phyloP scores from a whole-genome alignment of 2,329 filamentous ascomycete genomes.

The Beauveria pseudobassiana region DNA sequence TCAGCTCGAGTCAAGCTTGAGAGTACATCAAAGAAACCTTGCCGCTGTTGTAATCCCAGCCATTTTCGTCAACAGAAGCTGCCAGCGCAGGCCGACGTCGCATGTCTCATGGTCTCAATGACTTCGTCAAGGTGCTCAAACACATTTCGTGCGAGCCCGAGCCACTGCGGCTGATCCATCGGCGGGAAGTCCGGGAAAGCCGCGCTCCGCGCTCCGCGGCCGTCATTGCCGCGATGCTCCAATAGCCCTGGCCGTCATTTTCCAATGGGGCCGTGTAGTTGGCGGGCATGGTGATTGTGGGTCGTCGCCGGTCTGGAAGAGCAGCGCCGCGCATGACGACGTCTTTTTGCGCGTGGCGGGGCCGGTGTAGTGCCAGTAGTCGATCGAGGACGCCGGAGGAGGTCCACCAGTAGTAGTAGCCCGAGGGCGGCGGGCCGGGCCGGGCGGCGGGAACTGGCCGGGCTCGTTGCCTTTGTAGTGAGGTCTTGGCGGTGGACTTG shows the following conservation, averaged over 20 bases:
- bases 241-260: constrained; percentile 68
- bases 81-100: constrained; percentile 68
- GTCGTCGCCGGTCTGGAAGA: constrained; percentile 46
- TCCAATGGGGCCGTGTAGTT: constrained; percentile 46
- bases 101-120: constrained; percentile 40
- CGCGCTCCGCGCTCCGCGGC: constrained; percentile 66
- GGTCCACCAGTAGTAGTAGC: constrained; percentile 57
- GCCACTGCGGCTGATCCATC: constrained; percentile 55
- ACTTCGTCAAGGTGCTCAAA: constrained; percentile 36
- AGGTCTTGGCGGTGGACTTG: constrained; percentile 6
- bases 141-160: constrained; percentile 62
- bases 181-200: constrained; percentile 53
- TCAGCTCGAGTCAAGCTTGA: too few relatives aligned
- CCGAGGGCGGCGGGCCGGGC: constrained; percentile 36
- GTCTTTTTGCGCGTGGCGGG: constrained; percentile 46
- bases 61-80: constrained; percentile 66
- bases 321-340: constrained; percentile 46
- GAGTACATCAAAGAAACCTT: not conserved
- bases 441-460: constrained; percentile 19
- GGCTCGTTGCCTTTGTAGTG: constrained; percentile 11
- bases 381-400: constrained; percentile 52
- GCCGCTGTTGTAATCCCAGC: constrained; percentile 52
- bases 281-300: constrained; percentile 47
- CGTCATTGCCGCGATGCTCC: constrained; percentile 65
- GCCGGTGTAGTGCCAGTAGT: constrained; percentile 59